A percentile compares a stretch with the other conserved stretches of the same genome.
phyloP scores from a whole-genome alignment of 768 basidiomycete genomes.

The Coprinopsis sp. region DNA sequence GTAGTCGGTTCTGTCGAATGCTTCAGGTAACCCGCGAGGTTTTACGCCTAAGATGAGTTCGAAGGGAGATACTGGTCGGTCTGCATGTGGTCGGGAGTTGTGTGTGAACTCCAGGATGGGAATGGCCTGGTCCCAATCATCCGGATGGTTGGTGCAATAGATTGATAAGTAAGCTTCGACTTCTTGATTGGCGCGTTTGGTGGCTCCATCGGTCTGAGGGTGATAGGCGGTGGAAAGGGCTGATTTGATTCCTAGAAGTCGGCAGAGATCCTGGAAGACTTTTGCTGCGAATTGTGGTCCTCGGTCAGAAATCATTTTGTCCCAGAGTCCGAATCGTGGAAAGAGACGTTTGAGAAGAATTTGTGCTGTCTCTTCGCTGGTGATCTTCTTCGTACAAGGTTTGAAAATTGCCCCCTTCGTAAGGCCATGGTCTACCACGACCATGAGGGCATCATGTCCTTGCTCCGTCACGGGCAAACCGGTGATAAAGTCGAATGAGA shows the following conservation, averaged over 20 bases:
- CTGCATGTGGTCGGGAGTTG: constrained; percentile 14
- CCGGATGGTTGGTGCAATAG: constrained; percentile 14
- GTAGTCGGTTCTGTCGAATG: constrained; percentile 9
- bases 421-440: constrained; percentile 10
- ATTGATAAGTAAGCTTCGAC: constrained; percentile 17
- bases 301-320: constrained; percentile 14
- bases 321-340: constrained; percentile 5
- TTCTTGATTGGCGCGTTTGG: constrained; percentile 19
- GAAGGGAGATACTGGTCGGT: constrained; percentile 15
- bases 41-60: constrained; percentile 15
- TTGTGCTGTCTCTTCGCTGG: constrained; percentile 2
- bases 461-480: constrained; percentile 5
- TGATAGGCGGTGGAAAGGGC: constrained; percentile 32
- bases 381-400: background rate
- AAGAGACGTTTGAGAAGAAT: background rate
- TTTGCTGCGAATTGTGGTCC: constrained; percentile 20
- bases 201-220: constrained; percentile 24
- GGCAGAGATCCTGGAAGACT: constrained; percentile 17
- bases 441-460: background rate
- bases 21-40: constrained; percentile 1
- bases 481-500: constrained; percentile 3
- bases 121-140: constrained; percentile 9
- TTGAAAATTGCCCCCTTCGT: background rate
- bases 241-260: constrained; percentile 15
- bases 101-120: constrained; percentile 15